Percentiles rank a stretch among this genome's conserved stretches.
phyloP scores from a whole-genome alignment of 163 green algal genomes.

The Chlorella variabilis region DNA sequence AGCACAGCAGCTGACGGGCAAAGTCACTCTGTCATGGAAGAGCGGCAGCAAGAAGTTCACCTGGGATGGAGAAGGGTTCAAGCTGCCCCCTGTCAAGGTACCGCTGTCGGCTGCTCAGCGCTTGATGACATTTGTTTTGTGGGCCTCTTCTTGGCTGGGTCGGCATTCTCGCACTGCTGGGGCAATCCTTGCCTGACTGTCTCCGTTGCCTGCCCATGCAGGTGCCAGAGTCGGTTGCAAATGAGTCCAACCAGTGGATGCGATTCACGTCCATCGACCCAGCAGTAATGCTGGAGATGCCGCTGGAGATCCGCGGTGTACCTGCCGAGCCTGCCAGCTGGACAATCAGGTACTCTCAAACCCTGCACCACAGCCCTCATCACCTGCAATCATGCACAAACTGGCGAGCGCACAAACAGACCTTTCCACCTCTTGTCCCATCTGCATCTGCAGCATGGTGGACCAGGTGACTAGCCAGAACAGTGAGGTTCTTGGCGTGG shows the following conservation, averaged over 20 bases:
- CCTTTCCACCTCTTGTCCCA: too few species aligned
- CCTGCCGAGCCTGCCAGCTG: slow-evolving; percentile 11
- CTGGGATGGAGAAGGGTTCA: slow-evolving; percentile 52
- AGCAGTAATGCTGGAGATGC: slow-evolving; percentile 36
- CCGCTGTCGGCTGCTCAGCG: too few species aligned
- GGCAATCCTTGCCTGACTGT: not conserved
- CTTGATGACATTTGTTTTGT: too few species aligned
- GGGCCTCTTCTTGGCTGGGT: too few species aligned
- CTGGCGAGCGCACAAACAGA: too few species aligned
- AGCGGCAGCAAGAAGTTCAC: slow-evolving; percentile 60
- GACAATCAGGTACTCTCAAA: slow-evolving; percentile 30
- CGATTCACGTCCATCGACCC: slow-evolving; percentile 44
- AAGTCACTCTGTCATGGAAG: slow-evolving; percentile 69
- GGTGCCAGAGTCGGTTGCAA: not conserved
- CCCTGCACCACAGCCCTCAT: too few species aligned
- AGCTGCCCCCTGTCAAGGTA: slow-evolving; percentile 60
- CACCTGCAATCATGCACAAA: too few species aligned
- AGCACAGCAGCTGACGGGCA: slow-evolving; percentile 44
- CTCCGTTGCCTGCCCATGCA: not conserved
- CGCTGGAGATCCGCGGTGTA: slow-evolving; percentile 47
- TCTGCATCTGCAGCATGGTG: slow-evolving; percentile 39
- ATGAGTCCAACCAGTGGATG: slow-evolving; percentile 44
- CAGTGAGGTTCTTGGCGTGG: slow-evolving; percentile 22
- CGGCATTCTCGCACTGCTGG: too few species aligned
- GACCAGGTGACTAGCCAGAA: slow-evolving; percentile 42